Base-by-base conservation (phyloP, 371 early-diverging fungal genomes). In the Sporodiniella umbellata region DNA sequence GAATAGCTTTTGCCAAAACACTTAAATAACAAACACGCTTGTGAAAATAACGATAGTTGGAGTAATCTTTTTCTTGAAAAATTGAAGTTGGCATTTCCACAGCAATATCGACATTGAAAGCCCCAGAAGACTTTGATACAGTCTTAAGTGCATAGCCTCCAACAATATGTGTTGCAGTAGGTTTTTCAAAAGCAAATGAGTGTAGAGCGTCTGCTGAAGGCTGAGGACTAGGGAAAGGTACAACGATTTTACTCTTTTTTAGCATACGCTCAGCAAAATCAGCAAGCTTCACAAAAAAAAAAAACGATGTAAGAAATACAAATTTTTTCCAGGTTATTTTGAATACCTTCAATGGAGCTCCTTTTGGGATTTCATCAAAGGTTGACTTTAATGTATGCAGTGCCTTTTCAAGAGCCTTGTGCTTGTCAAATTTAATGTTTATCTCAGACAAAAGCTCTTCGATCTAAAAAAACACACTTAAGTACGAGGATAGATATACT, bases 11-110 rank as follows among this genome's bases (percentile, higher is more conserved):
- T 0, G 84, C 79, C 23, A 89, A 66, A 10, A 79, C 79, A 1
- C 94, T 81, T 30, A 97, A 68, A 62, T 94, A 98, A 60, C 86
- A 95, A 0, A 95, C 89, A 37, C 98, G 86, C 64, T 98, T 98
- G 71, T 95, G 81, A 58, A 94, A 92, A 65, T 98, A 98, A 43
- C 96, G 81, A 66, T 89, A 81, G 78, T 98, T 96, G 63, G 94
- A 60, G 56, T 88, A 81, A 64, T 98, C 99, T 62, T 95, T 94
- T 47, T 96, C 94, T 60, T 86, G 85, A 62, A 96, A 92, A 23
- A 96, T 56, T 1, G 60, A 55, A 74, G 68, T 67, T 0, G 98
- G 99, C 94, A 98, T 96, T 48, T 94, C 87, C 11, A 96, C 90
- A 11, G 90, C 89, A 11, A 98, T 64, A 69, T 98, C 98, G 0